Base-by-base conservation (phyloP, 2,329 filamentous ascomycete genomes). In the Colletotrichum higginsianum region DNA sequence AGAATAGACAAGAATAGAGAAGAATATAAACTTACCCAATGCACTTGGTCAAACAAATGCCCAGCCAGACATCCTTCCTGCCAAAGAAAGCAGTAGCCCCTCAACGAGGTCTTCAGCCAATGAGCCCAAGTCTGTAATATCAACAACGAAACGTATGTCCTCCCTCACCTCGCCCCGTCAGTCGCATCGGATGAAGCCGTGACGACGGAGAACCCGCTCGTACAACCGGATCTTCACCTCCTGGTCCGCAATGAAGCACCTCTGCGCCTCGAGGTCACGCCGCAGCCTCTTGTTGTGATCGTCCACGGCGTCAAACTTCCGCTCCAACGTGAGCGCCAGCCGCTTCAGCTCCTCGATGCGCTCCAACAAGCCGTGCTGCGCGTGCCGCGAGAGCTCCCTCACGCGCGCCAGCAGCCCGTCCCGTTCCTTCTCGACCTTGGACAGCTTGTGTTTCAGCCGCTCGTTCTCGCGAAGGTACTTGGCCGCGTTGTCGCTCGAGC, bases 371-470 rank as follows among this genome's bases (percentile, higher is more conserved):
- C 78, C 71, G 67, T 82, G 75, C 73, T 77, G 66, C 67, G 78
- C 47, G 49, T 82, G 79, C 53, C 79, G 80, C 46, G 79, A 76
- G 1, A 85, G 74, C 63, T 82, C 78, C 44, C 78, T 76, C 26
- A 84, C 66, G 40, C 81, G 76, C 63, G 76, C 77, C 46, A 71
- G 74, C 49, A 85, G 76, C 4, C 75, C 72, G 49, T 79, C 76
- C 70, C 81, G 82, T 61, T 86, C 83, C 64, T 76, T 79, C 71
- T 83, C 79, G 5, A 84, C 77, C 71, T 76, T 79, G 56, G 76
- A 76, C 61, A 81, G 74, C 72, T 80, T 81, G 69, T 79, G 74
- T 3, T 79, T 78, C 13, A 84, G 74, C 55, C 76, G 77, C 38
- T 81, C 79, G 38, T 80, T 65, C 60, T 83, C 80, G 55, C 66